phyloP scores from a whole-genome alignment of 345 rosid species.

The Brassica napus region DNA sequence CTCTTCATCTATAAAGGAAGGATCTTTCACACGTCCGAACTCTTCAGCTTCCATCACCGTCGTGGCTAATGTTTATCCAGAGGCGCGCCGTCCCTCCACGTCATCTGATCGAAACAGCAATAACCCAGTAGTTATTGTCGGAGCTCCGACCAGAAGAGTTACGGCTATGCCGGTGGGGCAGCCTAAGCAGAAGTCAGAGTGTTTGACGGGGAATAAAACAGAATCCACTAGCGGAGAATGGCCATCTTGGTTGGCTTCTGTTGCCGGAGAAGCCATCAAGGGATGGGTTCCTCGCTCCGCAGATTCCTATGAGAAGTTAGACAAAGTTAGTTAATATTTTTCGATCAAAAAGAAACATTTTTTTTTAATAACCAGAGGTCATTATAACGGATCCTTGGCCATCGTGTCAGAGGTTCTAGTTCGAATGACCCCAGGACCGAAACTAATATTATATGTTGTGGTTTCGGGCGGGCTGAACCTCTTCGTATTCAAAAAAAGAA shows the following conservation, averaged over 20 bases:
- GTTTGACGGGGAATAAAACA: constrained; percentile 9
- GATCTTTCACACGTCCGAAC: constrained; percentile 17
- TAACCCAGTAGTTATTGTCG: constrained; percentile 17
- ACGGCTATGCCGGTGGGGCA: constrained; percentile 27
- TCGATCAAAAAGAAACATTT: no score
- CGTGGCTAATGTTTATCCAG: constrained; percentile 28
- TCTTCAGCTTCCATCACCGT: constrained; percentile 37
- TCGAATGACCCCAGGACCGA: no score
- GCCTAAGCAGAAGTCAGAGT: constrained; percentile 8
- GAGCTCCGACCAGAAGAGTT: constrained; percentile 31
- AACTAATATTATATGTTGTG: no score
- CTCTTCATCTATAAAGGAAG: constrained; percentile 31
- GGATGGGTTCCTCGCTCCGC: constrained; percentile 43
- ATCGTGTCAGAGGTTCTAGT: no score
- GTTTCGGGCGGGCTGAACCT: no score
- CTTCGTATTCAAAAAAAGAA: no score
- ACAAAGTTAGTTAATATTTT: constrained; percentile 28
- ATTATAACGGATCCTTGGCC: no score
- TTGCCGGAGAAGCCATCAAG: constrained; percentile 42
- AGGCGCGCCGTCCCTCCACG: constrained; percentile 34
- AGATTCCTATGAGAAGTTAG: constrained; percentile 40
- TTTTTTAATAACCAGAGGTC: no score
- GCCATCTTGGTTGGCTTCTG: constrained; percentile 43
- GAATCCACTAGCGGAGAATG: constrained; percentile 22
- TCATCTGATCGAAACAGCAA: constrained; percentile 26